Conservation (phyloP, 228 moss, liverwort and hornwort genomes). For the Sphagnum magellanicum region DNA sequence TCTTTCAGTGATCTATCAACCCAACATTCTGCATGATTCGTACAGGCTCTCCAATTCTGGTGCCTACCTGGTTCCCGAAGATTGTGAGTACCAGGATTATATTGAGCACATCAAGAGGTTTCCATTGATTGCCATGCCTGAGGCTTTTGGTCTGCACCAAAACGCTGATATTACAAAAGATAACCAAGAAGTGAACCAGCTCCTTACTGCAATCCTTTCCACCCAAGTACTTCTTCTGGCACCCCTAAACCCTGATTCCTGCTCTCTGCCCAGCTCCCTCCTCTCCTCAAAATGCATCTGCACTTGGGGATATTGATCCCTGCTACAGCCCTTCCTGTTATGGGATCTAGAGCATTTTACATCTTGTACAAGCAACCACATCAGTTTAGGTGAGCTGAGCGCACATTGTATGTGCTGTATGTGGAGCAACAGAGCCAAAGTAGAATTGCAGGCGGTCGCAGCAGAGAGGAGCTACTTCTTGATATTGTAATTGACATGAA, state of each 20-base stretch:
- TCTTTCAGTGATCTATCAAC: slow-evolving; percentile 45
- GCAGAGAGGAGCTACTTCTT: slow-evolving; percentile 38
- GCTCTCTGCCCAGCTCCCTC: too few species aligned
- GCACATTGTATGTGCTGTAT: neutral
- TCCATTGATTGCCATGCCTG: slow-evolving; percentile 65
- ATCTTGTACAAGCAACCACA: slow-evolving; percentile 2
- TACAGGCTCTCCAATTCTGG: slow-evolving; percentile 61
- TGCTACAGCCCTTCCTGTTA: too few species aligned
- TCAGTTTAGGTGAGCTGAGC: neutral
- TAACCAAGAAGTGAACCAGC: slow-evolving; percentile 69
- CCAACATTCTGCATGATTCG: slow-evolving; percentile 58
- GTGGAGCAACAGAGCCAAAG: slow-evolving; percentile 24
- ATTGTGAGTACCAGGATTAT: slow-evolving; percentile 61
- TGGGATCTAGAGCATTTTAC: slow-evolving; percentile 1
- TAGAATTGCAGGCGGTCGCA: slow-evolving; percentile 18
- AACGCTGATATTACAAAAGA: slow-evolving; percentile 86
- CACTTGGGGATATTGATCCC: too few species aligned
- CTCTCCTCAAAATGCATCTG: too few species aligned
- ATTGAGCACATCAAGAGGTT: slow-evolving; percentile 66
- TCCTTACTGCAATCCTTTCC: slow-evolving; percentile 47
- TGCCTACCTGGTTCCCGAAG: slow-evolving; percentile 48
- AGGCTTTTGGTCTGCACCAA: slow-evolving; percentile 75
- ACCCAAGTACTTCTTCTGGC: slow-evolving; percentile 30
- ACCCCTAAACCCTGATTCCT: too few species aligned
- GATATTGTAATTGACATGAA: slow-evolving; percentile 42